These are phyloP conservation scores for Phaffia australis DNA, from an alignment of 768 basidiomycete species.

Conservation along the genomic window DNA sequence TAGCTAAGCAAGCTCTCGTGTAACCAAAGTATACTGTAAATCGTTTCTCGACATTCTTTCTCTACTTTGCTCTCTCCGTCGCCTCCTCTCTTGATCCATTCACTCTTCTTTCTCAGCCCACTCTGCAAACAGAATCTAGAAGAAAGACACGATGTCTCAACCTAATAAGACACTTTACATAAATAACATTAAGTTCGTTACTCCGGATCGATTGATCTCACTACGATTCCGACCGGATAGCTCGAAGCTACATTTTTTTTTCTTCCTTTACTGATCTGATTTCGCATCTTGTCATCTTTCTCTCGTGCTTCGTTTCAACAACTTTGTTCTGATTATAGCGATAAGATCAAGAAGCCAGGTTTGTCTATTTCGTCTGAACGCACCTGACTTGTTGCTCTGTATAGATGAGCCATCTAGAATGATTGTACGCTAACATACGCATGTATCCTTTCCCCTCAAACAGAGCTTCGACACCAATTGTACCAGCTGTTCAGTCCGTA, in stretches of 20 bases:
- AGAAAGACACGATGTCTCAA: constrained; percentile 10
- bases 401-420: not conserved
- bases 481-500: constrained; percentile 27
- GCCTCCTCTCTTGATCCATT: not conserved
- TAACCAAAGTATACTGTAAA: too few species aligned
- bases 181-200: constrained; percentile 26
- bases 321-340: constrained; percentile 6
- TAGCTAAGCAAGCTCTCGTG: too few species aligned
- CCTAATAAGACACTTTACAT: constrained; percentile 25
- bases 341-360: constrained; percentile 27
- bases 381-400: not conserved
- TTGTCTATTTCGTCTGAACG: not conserved
- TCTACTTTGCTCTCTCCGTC: not conserved
- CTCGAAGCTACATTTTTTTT: not conserved
- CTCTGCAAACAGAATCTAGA: not conserved
- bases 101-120: constrained; percentile 5
- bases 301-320: not conserved
- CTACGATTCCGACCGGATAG: not conserved
- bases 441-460: not conserved
- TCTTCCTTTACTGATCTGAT: not conserved
- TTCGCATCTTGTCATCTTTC: too few species aligned
- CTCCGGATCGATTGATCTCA: not conserved
- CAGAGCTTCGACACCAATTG: constrained; percentile 24
- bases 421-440: not conserved
- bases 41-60: not conserved